Percentiles rank a stretch among this genome's conserved stretches.
Conservation (phyloP, 331 rosid species). For the Quercus lobata region DNA sequence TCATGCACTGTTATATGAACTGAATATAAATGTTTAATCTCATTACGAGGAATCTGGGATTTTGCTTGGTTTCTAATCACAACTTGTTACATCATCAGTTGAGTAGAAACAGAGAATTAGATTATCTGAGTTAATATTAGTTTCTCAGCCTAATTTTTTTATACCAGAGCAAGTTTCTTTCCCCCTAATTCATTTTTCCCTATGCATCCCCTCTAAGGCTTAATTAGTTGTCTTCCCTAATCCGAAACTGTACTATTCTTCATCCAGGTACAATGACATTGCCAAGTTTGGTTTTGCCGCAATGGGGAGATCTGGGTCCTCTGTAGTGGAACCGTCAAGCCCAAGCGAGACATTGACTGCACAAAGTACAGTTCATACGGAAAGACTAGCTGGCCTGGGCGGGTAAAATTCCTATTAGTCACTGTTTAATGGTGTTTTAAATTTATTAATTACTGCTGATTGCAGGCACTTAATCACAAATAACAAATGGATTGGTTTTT, state of each 20-base stretch:
- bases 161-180: not conserved
- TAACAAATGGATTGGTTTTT: no score
- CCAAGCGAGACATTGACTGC: conserved; percentile 34
- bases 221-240: conserved; percentile 3
- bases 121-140: not conserved
- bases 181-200: not conserved
- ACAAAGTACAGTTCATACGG: conserved; percentile 32
- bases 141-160: not conserved
- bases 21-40: not conserved
- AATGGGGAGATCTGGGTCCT: conserved; percentile 55
- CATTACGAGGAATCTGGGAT: not conserved
- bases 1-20: not conserved
- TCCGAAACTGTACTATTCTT: conserved; percentile 10
- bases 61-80: not conserved
- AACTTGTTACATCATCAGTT: not conserved
- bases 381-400: conserved; percentile 70
- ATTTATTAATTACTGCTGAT: not conserved
- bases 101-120: not conserved
- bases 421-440: conserved; percentile 7
- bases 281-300: conserved; percentile 89
- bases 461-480: not conserved
- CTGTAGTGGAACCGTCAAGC: conserved; percentile 32
- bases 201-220: not conserved
- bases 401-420: conserved; percentile 47
- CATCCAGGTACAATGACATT: conserved; percentile 86